phyloP scores from a whole-genome alignment of 176 grass and related monocot species.

The Dactylis glomerata region DNA sequence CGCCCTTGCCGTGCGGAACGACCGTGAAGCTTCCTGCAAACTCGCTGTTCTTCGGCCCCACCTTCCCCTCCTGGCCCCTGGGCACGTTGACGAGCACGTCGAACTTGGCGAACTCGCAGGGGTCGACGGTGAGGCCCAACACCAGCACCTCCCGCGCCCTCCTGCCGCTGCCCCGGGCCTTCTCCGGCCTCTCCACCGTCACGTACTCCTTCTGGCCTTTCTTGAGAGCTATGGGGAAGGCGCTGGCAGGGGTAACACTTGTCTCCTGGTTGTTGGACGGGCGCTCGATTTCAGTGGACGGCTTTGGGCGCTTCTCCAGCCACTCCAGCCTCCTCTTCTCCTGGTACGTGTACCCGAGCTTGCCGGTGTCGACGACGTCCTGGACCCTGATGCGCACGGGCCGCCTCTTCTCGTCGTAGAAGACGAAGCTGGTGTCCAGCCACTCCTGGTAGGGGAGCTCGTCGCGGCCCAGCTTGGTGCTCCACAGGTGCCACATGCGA shows the following conservation, averaged over 20 bases:
- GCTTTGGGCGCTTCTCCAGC: neutral
- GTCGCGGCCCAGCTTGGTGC: neutral
- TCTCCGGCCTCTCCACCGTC: neutral
- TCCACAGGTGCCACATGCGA: conserved; percentile 30
- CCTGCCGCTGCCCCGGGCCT: neutral
- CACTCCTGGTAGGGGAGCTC: neutral
- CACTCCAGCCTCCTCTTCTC: neutral
- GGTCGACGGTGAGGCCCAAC: neutral
- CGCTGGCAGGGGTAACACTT: neutral
- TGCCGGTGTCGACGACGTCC: neutral
- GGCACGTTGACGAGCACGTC: conserved; percentile 15
- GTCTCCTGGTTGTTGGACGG: neutral
- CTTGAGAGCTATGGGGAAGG: neutral
- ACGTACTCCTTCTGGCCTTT: neutral
- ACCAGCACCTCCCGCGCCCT: neutral
- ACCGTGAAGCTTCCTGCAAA: conserved; percentile 1
- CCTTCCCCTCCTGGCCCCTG: neutral
- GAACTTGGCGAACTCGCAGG: neutral
- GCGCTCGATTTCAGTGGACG: neutral
- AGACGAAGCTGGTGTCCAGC: conserved; percentile 5
- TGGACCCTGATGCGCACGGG: neutral
- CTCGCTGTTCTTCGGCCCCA: neutral
- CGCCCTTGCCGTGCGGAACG: neutral
- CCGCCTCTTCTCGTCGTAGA: neutral
- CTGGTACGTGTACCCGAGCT: neutral